phyloP scores from a whole-genome alignment of 495 filamentous ascomycete species.

The Daldinia concentrica region DNA sequence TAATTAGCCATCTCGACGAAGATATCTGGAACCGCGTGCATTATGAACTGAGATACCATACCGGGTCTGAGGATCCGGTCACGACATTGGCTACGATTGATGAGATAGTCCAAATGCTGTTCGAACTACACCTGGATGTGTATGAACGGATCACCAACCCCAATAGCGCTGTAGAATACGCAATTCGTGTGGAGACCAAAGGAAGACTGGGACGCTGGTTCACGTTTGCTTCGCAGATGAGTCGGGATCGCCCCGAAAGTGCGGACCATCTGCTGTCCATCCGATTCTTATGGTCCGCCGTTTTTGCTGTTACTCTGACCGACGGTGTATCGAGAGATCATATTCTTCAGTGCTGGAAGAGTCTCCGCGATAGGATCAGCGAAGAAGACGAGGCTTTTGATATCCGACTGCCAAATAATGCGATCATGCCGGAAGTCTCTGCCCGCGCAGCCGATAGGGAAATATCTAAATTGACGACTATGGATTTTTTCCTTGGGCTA shows the following conservation, averaged over 20 bases:
- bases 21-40: conserved; percentile 66
- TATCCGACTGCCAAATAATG: conserved; percentile 83
- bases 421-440: conserved; percentile 89
- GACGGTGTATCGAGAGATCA: conserved; percentile 78
- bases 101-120: conserved; percentile 78
- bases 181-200: conserved; percentile 67
- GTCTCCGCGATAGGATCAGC: conserved; percentile 57
- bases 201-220: conserved; percentile 81
- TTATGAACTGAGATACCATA: conserved; percentile 52
- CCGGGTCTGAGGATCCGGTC: conserved; percentile 35
- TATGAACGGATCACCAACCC: conserved; percentile 81
- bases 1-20: conserved; percentile 75
- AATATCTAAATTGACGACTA: conserved; percentile 88
- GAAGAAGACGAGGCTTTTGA: conserved; percentile 46
- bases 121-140: conserved; percentile 89
- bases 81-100: conserved; percentile 44
- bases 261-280: conserved; percentile 60
- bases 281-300: conserved; percentile 85
- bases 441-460: conserved; percentile 82
- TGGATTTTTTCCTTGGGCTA: conserved; percentile 92
- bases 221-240: conserved; percentile 70
- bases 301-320: conserved; percentile 74
- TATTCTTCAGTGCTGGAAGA: conserved; percentile 80
- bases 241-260: conserved; percentile 52
- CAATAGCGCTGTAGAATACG: conserved; percentile 70